Evolutionary conservation across 805 yeast species (phyloP), one percentile per base, ranked within the genome.

Genomic region (Blastobotrys peoriensis): DNA sequence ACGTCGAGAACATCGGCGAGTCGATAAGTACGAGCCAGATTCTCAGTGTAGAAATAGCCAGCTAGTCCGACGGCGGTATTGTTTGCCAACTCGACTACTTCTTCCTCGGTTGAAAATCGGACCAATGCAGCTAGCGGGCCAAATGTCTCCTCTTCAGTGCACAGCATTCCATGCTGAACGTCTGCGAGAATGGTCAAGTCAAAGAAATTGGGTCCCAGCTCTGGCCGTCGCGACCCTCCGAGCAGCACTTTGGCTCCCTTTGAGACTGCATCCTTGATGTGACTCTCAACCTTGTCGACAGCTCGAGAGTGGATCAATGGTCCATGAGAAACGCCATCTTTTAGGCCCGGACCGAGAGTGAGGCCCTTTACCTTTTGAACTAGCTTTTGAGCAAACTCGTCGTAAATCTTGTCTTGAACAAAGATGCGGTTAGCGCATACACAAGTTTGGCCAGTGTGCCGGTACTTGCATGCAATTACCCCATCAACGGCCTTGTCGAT

Each of bases 371-470:
- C 70, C 44, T 65, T 70, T 4, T 59, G 74, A 6, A 71, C 67
- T 43, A 84, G 68, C 54, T 63, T 70, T 37, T 62, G 59, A 5
- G 75, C 65, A 53, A 83, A 82, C 56, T 75, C 70, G 43, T 81
- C 86, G 55, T 83, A 80, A n/a, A 85, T 60, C 8, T 68, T 67
- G 36, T 70, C 73, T 56, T 85, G 93, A 27, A 83, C 73, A 57
- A 72, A 83, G 38, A 83, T 60, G 57, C 89, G 71, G 64, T 83
- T 83, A 38, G 88, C 87, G 60, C 88, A 82, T 34, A 83, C 83
- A 65, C 94, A 85, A 3, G 89, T 83, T 64, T 84, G 93, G 49
- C 93, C 93, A 36, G 82, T 73, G 21, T 83, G 81, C 60, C 93
- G 73, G 65, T 83, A 80, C 62, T 84, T 85, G 50, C 80, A 74